phyloP scores from a whole-genome alignment of 441 rosid species.

The Brassica hybrid region DNA sequence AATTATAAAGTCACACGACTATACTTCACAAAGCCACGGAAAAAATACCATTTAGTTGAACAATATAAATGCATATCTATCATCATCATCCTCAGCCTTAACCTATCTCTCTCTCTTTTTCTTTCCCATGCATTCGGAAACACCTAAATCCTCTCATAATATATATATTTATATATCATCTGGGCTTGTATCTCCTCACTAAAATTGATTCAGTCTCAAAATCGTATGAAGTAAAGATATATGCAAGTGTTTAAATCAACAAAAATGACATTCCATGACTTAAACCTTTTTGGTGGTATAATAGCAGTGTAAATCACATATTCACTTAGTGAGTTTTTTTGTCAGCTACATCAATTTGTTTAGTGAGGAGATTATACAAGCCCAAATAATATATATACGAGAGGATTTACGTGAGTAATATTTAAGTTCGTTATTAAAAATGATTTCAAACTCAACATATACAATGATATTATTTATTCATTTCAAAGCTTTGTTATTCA shows the following conservation, averaged over 20 bases:
- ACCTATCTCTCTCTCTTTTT: not conserved
- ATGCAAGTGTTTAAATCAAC: not conserved
- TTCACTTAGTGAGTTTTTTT: not conserved
- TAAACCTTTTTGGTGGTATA: not conserved
- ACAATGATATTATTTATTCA: not conserved
- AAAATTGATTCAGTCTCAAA: not conserved
- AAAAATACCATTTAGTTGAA: too few relatives aligned
- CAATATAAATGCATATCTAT: too few relatives aligned
- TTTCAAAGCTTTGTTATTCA: not conserved
- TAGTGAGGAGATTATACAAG: too few relatives aligned
- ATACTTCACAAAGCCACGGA: too few relatives aligned
- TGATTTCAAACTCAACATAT: not conserved
- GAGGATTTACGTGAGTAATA: too few relatives aligned
- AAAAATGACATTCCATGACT: not conserved
- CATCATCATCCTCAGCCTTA: not conserved
- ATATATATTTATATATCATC: not conserved
- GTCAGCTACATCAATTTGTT: too few relatives aligned
- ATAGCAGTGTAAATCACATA: not conserved
- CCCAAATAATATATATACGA: too few relatives aligned
- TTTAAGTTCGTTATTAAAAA: not conserved
- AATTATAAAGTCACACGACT: too few relatives aligned
- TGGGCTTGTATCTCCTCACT: not conserved
- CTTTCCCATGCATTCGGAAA: not conserved
- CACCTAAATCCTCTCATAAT: not conserved
- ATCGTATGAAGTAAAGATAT: not conserved